Evolutionary conservation across 306 rosid genomes (phyloP), one percentile per base, ranked within the genome.

Genomic region (Acmispon strigosus): DNA sequence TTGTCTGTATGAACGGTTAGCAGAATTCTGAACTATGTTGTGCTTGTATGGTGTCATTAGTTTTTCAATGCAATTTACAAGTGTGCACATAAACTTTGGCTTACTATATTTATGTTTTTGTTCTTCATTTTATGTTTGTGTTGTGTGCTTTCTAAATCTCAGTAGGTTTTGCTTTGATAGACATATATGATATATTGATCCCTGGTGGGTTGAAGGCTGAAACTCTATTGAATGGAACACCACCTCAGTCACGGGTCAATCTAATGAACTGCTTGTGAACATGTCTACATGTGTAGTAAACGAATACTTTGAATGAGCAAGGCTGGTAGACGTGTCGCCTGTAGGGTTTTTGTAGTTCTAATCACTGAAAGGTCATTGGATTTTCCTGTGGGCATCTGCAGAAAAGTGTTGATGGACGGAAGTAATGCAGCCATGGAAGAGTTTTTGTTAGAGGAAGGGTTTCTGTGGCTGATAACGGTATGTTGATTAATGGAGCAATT

Each of bases 291-390:
- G 57, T 4, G 50, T 29, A 10, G 8, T 48, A 29, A 66, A 10
- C 0, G 4, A 29, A 66, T 17, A 36, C 60, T 67, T 29, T 34
- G 5, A 18, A 70, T 78, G 84, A 78, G 83, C 41, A 13, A 88
- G 43, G 61, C 42, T 81, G 81, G 76, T 6, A 90, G 81, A 42
- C 66, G 80, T 51, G 81, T 69, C n/a, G n/a, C 18, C 88, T 84
- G 65, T 92, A 32, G 37, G 1, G 37, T 32, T 66, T 68, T 76
- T 82, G 75, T 78, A 3, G 34, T 84, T 83, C 88, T 84, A 84
- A 50, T 42, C 60, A 56, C 12, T 17, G 42, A 51, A 41, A 24
- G 50, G 65, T 27, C 49, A 14, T 68, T 69, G 11, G 66, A 42
- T 51, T 76, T 61, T 18, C 5, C 11, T 61, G 11, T 32, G 32